Conservation (phyloP, 768 basidiomycete genomes). For the Boletus rex-veris region DNA sequence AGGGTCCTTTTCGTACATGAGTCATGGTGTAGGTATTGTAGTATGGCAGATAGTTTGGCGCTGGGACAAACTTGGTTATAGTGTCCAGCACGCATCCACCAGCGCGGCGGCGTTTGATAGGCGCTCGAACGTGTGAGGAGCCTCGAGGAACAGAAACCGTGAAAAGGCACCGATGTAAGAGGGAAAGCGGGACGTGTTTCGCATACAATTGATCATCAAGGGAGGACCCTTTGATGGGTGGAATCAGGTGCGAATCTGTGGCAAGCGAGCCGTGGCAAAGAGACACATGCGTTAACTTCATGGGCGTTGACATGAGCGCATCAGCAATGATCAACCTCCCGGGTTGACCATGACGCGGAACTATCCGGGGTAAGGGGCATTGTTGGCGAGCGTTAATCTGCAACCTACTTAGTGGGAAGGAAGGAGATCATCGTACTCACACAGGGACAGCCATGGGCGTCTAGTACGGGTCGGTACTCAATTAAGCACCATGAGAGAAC, state of each 20-base stretch:
- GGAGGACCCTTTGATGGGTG: not conserved
- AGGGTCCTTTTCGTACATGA: not conserved
- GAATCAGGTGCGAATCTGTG: not conserved
- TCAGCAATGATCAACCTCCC: not conserved
- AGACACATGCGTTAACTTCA: not conserved
- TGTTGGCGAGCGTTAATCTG: not conserved
- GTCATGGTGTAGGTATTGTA: not conserved
- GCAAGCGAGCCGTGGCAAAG: not conserved
- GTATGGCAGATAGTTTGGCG: not conserved
- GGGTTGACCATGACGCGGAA: not conserved
- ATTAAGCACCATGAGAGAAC: not conserved
- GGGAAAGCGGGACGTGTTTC: not conserved
- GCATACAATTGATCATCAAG: not conserved
- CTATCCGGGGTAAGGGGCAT: not conserved
- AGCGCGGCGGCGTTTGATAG: not conserved
- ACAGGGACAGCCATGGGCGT: not conserved
- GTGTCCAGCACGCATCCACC: not conserved
- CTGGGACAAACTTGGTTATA: slow-evolving; percentile 2
- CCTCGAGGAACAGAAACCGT: not conserved
- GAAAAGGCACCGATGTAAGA: not conserved
- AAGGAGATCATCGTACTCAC: not conserved
- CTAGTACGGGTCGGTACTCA: not conserved
- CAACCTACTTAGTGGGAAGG: not conserved
- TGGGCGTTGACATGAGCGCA: not conserved
- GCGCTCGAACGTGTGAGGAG: not conserved